phyloP scores from a whole-genome alignment of 768 basidiomycete species.

The Mycena maculata region DNA sequence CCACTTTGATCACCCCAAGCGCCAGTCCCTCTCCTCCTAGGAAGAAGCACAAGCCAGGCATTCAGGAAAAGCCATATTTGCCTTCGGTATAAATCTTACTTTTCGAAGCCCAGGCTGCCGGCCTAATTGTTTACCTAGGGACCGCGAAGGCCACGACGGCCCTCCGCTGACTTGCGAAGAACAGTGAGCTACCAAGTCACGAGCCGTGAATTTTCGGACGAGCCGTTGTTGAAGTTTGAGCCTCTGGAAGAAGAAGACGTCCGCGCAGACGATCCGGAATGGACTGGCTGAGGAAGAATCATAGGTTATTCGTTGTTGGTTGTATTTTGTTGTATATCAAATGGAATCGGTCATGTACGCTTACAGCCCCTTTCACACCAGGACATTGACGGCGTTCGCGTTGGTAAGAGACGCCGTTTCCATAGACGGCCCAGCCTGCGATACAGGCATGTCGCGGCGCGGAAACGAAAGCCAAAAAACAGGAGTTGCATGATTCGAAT shows the following conservation, averaged over 20 bases:
- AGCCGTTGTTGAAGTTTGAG: constrained; percentile 7
- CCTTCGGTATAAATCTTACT: constrained; percentile 4
- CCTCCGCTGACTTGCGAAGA: constrained; percentile 39
- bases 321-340: constrained; percentile 20
- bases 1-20: constrained; percentile 32
- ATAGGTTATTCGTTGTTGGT: constrained; percentile 12
- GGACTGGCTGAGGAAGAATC: not conserved
- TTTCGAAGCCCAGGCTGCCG: not conserved
- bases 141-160: constrained; percentile 32
- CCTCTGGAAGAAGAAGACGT: constrained; percentile 21
- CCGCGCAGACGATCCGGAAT: constrained; percentile 35
- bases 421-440: too few species aligned
- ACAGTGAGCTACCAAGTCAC: constrained; percentile 42
- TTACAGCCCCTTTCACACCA: constrained; percentile 35
- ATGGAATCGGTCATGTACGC: not conserved
- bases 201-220: constrained; percentile 7
- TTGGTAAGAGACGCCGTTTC: too few species aligned
- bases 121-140: constrained; percentile 26
- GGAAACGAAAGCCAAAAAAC: too few species aligned
- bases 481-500: too few species aligned
- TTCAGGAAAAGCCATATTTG: constrained; percentile 24
- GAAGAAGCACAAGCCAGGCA: constrained; percentile 38
- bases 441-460: too few species aligned
- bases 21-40: constrained; percentile 37
- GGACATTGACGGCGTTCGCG: not conserved